A percentile compares a stretch with the other conserved stretches of the same genome.
phyloP scores from a whole-genome alignment of 2,329 filamentous ascomycete species.

The Hymenoscyphus scutula region DNA sequence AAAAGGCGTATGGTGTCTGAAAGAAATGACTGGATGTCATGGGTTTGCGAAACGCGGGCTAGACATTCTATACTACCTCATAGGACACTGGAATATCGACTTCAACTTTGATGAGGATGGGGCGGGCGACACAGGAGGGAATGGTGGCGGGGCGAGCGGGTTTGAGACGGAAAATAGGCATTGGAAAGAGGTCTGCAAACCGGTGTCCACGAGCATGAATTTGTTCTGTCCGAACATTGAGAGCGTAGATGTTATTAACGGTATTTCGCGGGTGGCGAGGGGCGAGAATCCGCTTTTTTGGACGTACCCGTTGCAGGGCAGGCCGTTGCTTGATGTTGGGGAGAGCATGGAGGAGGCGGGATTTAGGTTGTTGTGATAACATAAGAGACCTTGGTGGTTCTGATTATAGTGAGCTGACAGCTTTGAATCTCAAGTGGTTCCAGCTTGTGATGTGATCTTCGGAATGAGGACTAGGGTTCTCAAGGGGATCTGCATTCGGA shows the following conservation, averaged over 20 bases:
- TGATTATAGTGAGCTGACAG: too few species aligned
- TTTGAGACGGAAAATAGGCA: slow-evolving; percentile 36
- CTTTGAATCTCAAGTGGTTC: too few species aligned
- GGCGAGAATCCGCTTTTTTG: slow-evolving; percentile 32
- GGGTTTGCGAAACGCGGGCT: slow-evolving; percentile 30
- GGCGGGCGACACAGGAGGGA: too few species aligned
- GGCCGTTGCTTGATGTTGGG: slow-evolving; percentile 24
- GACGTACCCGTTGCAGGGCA: slow-evolving; percentile 34
- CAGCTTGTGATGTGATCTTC: too few species aligned
- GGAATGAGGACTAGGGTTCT: too few species aligned
- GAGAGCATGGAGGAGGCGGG: slow-evolving; percentile 19
- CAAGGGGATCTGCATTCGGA: too few species aligned
- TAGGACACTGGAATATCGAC: slow-evolving; percentile 57
- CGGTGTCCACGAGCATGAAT: slow-evolving; percentile 23
- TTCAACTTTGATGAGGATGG: slow-evolving; percentile 41
- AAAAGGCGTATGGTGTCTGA: slow-evolving; percentile 55
- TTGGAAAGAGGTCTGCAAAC: slow-evolving; percentile 34
- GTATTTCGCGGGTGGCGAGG: slow-evolving; percentile 12
- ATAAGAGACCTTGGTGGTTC: too few species aligned
- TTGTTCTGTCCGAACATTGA: slow-evolving; percentile 30
- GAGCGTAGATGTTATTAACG: slow-evolving; percentile 35
- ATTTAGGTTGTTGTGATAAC: slow-evolving; percentile 21
- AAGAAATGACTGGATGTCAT: slow-evolving; percentile 54
- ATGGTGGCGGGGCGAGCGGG: too few species aligned
- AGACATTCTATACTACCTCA: slow-evolving; percentile 54